Conservation (phyloP, 2,329 filamentous ascomycete genomes). For the Dactylonectria estremocensis region DNA sequence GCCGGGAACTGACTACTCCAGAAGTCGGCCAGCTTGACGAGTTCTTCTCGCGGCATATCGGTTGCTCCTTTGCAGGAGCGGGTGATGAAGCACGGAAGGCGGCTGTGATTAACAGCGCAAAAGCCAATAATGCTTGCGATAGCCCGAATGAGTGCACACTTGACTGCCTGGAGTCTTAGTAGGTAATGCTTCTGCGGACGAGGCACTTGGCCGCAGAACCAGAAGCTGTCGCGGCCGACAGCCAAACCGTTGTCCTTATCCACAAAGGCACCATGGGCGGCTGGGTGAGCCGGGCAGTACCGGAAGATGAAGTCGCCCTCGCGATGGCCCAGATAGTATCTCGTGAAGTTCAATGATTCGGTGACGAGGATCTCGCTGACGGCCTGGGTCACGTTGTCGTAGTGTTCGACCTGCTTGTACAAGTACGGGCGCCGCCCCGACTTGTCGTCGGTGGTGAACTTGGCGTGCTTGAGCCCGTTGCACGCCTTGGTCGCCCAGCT, state of each 20-base stretch:
- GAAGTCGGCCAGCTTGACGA: neutral
- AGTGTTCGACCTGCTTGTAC: neutral
- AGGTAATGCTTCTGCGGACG: slow-evolving; percentile 37
- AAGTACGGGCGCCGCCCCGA: neutral
- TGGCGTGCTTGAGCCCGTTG: neutral
- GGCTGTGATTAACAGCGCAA: neutral
- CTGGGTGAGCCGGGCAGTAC: slow-evolving; percentile 13
- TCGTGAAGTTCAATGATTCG: slow-evolving; percentile 7
- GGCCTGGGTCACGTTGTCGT: neutral
- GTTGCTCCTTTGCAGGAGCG: neutral
- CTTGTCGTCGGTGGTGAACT: slow-evolving; percentile 4
- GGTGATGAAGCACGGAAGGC: neutral
- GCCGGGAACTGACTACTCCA: neutral
- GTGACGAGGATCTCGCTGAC: slow-evolving; percentile 7
- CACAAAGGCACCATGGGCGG: neutral
- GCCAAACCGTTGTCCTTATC: neutral
- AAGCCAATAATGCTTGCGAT: slow-evolving; percentile 38
- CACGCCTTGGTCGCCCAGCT: slow-evolving; percentile 1
- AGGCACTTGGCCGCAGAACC: slow-evolving; percentile 44
- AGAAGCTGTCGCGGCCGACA: neutral
- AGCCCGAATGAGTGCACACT: slow-evolving; percentile 30
- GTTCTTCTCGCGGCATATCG: neutral
- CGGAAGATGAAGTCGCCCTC: slow-evolving; percentile 50
- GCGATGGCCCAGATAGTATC: slow-evolving; percentile 45
- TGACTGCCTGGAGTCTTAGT: slow-evolving; percentile 30